Evolutionary conservation across 208 protist species (phyloP), one percentile per base, ranked within the genome.

Genomic region (Angomonas desouzai): DNA sequence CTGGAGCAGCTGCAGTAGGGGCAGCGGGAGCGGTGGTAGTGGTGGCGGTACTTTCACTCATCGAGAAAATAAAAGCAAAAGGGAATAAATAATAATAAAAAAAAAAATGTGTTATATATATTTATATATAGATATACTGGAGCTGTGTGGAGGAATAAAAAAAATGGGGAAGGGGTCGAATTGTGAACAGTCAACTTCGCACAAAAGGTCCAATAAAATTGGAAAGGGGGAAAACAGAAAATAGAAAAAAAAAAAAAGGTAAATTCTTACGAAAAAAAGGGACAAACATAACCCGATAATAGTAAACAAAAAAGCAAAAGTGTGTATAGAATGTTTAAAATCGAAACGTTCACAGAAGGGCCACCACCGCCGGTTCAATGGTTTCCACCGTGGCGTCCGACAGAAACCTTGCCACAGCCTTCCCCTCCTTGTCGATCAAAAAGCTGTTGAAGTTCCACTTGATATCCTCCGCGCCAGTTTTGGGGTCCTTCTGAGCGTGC

Each of bases 401-500:
- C 0, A 82, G 79, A 68, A 91, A 95, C 49, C 89, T 83, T 22
- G 57, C 47, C 53, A 91, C 78, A 18, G 83, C 68, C 16, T 79
- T 59, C 27, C 89, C 89, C 55, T 92, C 74, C 36, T 70, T 61
- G 61, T 93, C 79, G 59, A 90, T 74, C 27, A 97, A 75, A 66
- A 98, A 98, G n/a, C 87, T 94, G 3, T 89, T 95, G 76, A 97
- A 98, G 76, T 98, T 98, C 93, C 94, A 97, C 76, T 94, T 97
- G 48, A 98, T 85, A 1, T 71, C 53, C n/a, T 87, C 57, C 33
- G 79, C 40, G 25, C 90, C 92, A 62, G 79, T 74, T 36, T 73
- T 48, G 20, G 71, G 55, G 30, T 60, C 55, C 18, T 47, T 23
- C 55, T 60, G 55, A 9, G 23, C 30, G n/a, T 74, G 53, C 75